These are phyloP conservation scores for Pichia heedii DNA, from an alignment of 805 yeast species.

Conservation along the genomic window DNA sequence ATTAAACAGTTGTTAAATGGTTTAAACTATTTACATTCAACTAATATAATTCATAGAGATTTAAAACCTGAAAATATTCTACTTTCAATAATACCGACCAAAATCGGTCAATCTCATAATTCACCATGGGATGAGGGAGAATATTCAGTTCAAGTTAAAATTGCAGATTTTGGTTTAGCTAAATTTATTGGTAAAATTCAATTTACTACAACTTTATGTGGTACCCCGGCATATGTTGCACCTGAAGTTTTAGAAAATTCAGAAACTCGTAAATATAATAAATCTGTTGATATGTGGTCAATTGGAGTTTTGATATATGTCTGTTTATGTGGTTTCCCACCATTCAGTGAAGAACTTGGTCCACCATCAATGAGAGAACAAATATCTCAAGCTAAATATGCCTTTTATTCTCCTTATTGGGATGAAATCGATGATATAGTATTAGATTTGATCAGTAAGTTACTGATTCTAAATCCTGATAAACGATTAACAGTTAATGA, in stretches of 20 bases:
- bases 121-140: constrained; percentile 54
- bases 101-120: constrained; percentile 6
- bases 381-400: constrained; percentile 55
- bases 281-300: constrained; percentile 76
- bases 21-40: constrained; percentile 78
- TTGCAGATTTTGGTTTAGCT: constrained; percentile 76
- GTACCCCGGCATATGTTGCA: constrained; percentile 83
- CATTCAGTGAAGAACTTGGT: constrained; percentile 72
- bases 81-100: constrained; percentile 36
- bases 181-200: constrained; percentile 62
- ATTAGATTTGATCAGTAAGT: constrained; percentile 53
- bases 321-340: constrained; percentile 78
- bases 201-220: constrained; percentile 73
- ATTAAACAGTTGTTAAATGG: constrained; percentile 50
- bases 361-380: constrained; percentile 76
- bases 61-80: constrained; percentile 88
- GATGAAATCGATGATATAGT: constrained; percentile 59
- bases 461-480: constrained; percentile 46
- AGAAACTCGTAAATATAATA: constrained; percentile 47
- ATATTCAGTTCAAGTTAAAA: constrained; percentile 54
- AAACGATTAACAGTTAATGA: constrained; percentile 33
- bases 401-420: constrained; percentile 76
- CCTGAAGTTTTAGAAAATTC: constrained; percentile 61
- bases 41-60: constrained; percentile 90
- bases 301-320: constrained; percentile 71